Conservation (phyloP, 345 rosid genomes). For the Psidium guajava region DNA sequence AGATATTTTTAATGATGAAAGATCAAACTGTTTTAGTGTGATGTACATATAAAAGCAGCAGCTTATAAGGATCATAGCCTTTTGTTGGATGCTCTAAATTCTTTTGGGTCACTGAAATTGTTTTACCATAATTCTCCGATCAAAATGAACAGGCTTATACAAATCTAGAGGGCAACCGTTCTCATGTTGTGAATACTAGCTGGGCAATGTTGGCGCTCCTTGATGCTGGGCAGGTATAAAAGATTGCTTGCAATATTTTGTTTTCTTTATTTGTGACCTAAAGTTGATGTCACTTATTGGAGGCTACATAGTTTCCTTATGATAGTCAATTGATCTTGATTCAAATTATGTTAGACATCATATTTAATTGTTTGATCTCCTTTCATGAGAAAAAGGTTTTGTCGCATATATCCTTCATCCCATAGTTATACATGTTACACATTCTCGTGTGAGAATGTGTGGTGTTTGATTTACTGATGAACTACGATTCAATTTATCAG, state of each 20-base stretch:
- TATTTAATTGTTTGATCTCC: neutral
- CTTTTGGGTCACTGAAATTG: neutral
- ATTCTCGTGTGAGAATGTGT: neutral
- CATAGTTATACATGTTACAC: neutral
- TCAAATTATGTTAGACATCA: neutral
- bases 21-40: neutral
- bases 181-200: constrained; percentile 31
- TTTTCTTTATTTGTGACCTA: neutral
- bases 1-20: neutral
- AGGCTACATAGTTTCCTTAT: neutral
- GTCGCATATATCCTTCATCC: neutral
- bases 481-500: neutral
- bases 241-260: neutral
- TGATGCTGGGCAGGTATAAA: constrained; percentile 36
- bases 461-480: neutral
- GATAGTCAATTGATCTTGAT: neutral
- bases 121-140: neutral
- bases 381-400: neutral
- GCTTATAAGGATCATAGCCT: neutral
- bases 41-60: neutral
- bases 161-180: constrained; percentile 16
- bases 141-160: constrained; percentile 22
- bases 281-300: neutral
- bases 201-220: constrained; percentile 48
- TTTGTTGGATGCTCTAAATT: neutral